A percentile compares a stretch with the other conserved stretches of the same genome.
Evolutionary conservation across 352 stramenopile genomes (phyloP).

Genomic region (Globisporangium paddicum): DNA sequence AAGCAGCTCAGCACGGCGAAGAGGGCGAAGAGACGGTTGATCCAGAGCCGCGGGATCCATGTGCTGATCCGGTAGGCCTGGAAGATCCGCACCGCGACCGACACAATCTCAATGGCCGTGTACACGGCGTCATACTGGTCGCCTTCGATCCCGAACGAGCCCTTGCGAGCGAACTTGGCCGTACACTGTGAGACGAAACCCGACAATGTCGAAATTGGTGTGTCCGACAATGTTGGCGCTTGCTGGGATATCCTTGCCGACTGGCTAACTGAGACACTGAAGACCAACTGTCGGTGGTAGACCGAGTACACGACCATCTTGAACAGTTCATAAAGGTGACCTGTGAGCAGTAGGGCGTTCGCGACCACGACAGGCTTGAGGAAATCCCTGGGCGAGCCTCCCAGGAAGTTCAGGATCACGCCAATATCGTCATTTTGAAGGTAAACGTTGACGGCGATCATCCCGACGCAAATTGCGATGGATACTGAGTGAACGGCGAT

Average conservation of each 20-base stretch:
- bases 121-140: neutral
- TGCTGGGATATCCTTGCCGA: neutral
- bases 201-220: too few relatives aligned
- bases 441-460: neutral
- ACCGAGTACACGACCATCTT: neutral
- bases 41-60: constrained; percentile 6
- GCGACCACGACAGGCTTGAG: neutral
- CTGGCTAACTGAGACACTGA: neutral
- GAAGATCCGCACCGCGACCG: neutral
- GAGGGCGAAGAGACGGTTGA: neutral
- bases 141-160: constrained; percentile 3
- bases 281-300: neutral
- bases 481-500: neutral
- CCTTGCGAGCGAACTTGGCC: neutral
- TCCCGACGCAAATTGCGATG: neutral
- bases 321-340: neutral
- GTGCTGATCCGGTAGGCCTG: constrained; percentile 3
- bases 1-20: neutral
- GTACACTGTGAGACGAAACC: neutral
- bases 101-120: neutral
- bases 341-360: neutral
- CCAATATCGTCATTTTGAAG: neutral
- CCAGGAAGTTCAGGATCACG: neutral
- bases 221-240: neutral
- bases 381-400: neutral